A percentile compares a stretch with the other conserved stretches of the same genome.
Evolutionary conservation across 108 stramenopile genomes (phyloP).

Genomic region (Schizochytrium sp.): DNA sequence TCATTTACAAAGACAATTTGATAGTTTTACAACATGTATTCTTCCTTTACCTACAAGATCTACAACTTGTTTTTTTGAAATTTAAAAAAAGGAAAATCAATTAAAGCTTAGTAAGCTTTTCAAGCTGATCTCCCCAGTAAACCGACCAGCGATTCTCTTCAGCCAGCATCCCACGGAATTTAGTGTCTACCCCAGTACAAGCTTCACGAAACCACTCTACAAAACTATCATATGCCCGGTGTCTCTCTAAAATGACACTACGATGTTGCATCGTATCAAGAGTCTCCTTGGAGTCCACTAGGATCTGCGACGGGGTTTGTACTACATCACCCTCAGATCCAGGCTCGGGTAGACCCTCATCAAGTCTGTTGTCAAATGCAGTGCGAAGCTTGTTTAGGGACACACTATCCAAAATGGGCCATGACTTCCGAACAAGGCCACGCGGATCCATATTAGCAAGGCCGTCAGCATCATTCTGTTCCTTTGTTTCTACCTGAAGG

Average conservation of each 20-base stretch:
- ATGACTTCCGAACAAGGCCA: not conserved
- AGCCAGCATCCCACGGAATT: not conserved
- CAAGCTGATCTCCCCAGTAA: not conserved
- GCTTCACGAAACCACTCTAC: not conserved
- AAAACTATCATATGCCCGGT: not conserved
- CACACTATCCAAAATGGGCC: not conserved
- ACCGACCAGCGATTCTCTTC: conserved; percentile 9
- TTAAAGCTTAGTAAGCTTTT: not conserved
- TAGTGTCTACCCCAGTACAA: not conserved
- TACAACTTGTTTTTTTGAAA: no score
- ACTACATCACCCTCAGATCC: not conserved
- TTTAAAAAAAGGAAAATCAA: not conserved
- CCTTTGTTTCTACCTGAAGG: not conserved
- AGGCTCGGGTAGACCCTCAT: not conserved
- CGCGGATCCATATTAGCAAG: not conserved
- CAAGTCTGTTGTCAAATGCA: not conserved
- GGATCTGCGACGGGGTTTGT: not conserved
- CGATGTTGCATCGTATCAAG: not conserved
- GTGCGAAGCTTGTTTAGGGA: not conserved
- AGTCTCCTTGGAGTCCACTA: not conserved
- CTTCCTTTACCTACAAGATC: no score
- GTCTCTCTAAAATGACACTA: not conserved
- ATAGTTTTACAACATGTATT: no score
- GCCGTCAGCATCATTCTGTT: not conserved
- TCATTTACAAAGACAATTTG: no score